These are phyloP conservation scores for Xerocomus alliaceus DNA, from an alignment of 1,284 basidiomycete genomes.

Conservation along the genomic window DNA sequence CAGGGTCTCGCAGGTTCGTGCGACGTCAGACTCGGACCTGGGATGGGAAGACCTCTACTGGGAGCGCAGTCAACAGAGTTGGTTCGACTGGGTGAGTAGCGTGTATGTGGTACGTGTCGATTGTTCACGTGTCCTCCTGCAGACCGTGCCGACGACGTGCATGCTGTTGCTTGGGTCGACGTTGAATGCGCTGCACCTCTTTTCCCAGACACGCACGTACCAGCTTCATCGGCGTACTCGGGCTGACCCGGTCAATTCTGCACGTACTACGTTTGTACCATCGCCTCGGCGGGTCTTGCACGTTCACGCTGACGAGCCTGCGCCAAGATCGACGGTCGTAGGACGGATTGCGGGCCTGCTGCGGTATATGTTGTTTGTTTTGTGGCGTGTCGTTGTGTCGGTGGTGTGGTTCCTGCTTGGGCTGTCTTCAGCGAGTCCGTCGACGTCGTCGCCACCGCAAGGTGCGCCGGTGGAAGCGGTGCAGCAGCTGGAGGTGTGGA, in stretches of 20 bases:
- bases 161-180: constrained; percentile 59
- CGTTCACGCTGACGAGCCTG: constrained; percentile 43
- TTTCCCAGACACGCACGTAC: constrained; percentile 70
- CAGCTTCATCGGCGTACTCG: constrained; percentile 60
- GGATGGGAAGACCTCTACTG: constrained; percentile 80
- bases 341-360: constrained; percentile 33
- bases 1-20: constrained; percentile 62
- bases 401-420: constrained; percentile 74
- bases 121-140: constrained; percentile 24
- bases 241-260: constrained; percentile 69
- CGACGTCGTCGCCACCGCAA: constrained; percentile 49
- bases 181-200: constrained; percentile 67
- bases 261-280: constrained; percentile 69
- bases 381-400: constrained; percentile 58
- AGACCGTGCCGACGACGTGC: constrained; percentile 68
- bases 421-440: constrained; percentile 56
- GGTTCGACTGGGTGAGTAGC: constrained; percentile 78
- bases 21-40: constrained; percentile 66
- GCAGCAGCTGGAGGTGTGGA: constrained; percentile 80
- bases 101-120: neutral
- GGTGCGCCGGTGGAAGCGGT: constrained; percentile 53
- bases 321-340: constrained; percentile 41
- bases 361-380: constrained; percentile 30
- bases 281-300: constrained; percentile 51
- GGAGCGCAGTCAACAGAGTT: constrained; percentile 62